Evolutionary conservation across 2,329 filamentous ascomycete species (phyloP).

Genomic region (Ophiocordyceps sinensis): DNA sequence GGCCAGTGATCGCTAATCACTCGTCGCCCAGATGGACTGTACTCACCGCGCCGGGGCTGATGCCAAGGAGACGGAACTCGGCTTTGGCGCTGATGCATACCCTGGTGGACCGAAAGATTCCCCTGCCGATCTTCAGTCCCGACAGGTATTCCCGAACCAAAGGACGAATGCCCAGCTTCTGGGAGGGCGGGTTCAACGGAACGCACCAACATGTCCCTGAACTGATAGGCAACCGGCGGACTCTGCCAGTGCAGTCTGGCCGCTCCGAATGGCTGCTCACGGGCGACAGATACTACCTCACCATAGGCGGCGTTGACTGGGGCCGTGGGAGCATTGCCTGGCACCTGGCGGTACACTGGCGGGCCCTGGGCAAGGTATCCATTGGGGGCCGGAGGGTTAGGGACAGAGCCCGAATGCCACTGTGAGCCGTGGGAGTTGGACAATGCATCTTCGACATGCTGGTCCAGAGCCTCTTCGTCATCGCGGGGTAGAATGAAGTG

Average conservation of each 20-base stretch:
- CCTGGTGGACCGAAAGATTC: background rate
- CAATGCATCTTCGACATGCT: no score
- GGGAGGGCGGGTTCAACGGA: conserved; percentile 32
- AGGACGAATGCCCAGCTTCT: conserved; percentile 17
- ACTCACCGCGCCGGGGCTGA: background rate
- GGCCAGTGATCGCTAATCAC: conserved; percentile 5
- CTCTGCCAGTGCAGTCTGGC: conserved; percentile 10
- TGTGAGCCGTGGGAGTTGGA: no score
- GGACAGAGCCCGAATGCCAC: no score
- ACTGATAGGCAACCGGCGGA: conserved; percentile 8
- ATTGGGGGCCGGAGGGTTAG: conserved; percentile 9
- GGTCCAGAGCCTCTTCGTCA: no score
- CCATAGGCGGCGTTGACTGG: conserved; percentile 5
- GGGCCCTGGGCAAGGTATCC: conserved; percentile 9
- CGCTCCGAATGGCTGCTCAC: background rate
- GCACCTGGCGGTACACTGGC: background rate
- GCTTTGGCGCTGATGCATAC: conserved; percentile 5
- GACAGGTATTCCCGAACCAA: conserved; percentile 18
- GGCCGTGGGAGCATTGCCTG: conserved; percentile 4
- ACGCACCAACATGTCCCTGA: conserved; percentile 28
- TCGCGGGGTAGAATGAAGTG: no score
- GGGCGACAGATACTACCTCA: conserved; percentile 13
- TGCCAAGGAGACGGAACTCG: background rate
- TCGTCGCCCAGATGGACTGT: conserved; percentile 1
- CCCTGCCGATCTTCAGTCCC: conserved; percentile 9